Base-by-base conservation (phyloP, 768 basidiomycete genomes). In the Russula earlei region DNA sequence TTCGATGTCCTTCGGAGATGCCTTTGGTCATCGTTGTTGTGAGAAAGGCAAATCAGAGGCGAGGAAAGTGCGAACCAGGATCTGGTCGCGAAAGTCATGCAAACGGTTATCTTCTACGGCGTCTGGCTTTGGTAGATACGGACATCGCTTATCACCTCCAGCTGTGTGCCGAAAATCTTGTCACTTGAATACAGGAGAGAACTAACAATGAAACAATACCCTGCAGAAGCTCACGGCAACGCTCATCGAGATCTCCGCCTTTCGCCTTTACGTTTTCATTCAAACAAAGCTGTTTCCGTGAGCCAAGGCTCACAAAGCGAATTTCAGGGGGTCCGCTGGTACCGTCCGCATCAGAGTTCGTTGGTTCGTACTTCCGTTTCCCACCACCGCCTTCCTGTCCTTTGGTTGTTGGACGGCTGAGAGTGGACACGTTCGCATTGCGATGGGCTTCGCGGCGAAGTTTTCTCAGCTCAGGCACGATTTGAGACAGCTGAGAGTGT, bases 401-500 rank as follows among this genome's bases (percentile, higher is more conserved):
- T 12, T 11, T 19, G 17, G 8, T n/a, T 9, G 41, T 37, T 31
- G 27, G 40, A 33, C 33, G 31, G 31, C 10, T 8, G 19, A 34
- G 25, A n/a, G 31, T 12, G n/a, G 47, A 43, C 22, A 7, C 12
- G 8, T 4, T 36, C 34, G 19, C 10, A 49, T 44, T 42, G 20
- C 29, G 41, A 42, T 25, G 38, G 10, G 38, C 17, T 36, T 59
- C 58, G 66, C 93, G 67, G 59, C 75, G 75, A n/a, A 95, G 78
- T 63, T 82, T 86, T 38, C 73, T 77, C 10, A 97, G 74, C 66
- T 99, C 96, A 4, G 87, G 85, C 17, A 93, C 75, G 4, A 98
- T 77, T 67, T 99, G 95, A 2, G 92, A 77, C 4, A 99, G 79
- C 65, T 99, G 95, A 1, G 94, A 94, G 70, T 99, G 95, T 0